These are phyloP conservation scores for Lippia alba DNA, from an alignment of 305 asterid genomes.

Conservation along the genomic window DNA sequence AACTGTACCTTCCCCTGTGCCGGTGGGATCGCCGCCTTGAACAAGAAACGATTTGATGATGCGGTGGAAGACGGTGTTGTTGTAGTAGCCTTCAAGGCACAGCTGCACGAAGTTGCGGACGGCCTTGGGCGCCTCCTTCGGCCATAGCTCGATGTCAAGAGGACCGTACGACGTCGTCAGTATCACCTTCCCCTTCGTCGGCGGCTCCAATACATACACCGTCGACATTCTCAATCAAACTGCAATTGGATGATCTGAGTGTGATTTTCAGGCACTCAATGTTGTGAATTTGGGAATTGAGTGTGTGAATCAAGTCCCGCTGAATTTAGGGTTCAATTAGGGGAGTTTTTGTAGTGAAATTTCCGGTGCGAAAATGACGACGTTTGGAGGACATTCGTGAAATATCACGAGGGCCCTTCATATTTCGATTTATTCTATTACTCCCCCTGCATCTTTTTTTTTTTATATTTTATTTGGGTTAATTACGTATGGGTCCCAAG, in stretches of 20 bases:
- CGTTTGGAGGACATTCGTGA: background rate
- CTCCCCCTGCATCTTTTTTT: background rate
- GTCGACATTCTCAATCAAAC: conserved; percentile 67
- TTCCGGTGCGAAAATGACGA: conserved; percentile 20
- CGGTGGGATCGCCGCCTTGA: conserved; percentile 93
- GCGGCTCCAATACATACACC: conserved; percentile 91
- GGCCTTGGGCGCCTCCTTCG: conserved; percentile 97
- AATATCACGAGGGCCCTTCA: conserved; percentile 24
- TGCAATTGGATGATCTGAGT: background rate
- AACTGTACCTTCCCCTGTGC: conserved; percentile 73
- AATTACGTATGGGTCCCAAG: no score
- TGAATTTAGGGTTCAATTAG: conserved; percentile 36
- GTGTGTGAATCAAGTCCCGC: conserved; percentile 13
- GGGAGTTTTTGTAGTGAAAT: conserved; percentile 16
- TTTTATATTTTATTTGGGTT: background rate
- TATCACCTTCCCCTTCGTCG: conserved; percentile 91
- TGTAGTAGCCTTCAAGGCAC: conserved; percentile 89
- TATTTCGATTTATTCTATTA: conserved; percentile 5
- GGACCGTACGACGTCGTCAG: conserved; percentile 85
- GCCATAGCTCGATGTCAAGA: conserved; percentile 94
- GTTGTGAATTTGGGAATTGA: background rate
- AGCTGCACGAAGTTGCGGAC: conserved; percentile 95
- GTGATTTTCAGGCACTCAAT: background rate
- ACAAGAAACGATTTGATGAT: conserved; percentile 78
- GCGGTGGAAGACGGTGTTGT: conserved; percentile 83